A percentile compares a stretch with the other conserved stretches of the same genome.
Conservation (phyloP, 2,329 filamentous ascomycete species). For the Onygena corvina region DNA sequence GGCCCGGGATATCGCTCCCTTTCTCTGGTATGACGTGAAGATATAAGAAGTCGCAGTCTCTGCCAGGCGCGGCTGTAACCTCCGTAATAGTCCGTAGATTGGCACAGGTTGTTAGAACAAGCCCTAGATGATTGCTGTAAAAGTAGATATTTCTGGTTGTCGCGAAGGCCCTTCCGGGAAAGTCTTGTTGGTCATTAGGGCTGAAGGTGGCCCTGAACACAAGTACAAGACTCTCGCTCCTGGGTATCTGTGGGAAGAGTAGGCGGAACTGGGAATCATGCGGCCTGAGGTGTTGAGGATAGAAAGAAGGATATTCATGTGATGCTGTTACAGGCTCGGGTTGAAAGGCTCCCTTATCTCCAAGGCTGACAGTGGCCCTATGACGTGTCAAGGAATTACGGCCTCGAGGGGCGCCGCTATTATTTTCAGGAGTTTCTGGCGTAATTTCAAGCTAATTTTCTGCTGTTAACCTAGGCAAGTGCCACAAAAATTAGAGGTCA, state of each 20-base stretch:
- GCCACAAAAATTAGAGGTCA: neutral
- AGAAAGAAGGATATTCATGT: constrained; percentile 56
- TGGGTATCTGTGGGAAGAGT: constrained; percentile 68
- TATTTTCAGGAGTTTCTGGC: neutral
- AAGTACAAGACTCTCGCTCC: constrained; percentile 70
- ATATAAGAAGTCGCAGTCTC: constrained; percentile 86
- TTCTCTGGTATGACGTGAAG: constrained; percentile 60
- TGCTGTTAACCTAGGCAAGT: neutral
- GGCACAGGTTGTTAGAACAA: constrained; percentile 72
- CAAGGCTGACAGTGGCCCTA: constrained; percentile 46
- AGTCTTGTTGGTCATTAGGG: constrained; percentile 60
- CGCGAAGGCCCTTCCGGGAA: constrained; percentile 76
- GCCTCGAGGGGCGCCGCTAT: constrained; percentile 17
- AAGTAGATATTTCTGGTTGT: constrained; percentile 85
- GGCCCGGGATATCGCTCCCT: constrained; percentile 51
- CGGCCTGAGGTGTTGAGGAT: constrained; percentile 67
- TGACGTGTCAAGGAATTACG: constrained; percentile 30
- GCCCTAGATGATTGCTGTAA: constrained; percentile 85
- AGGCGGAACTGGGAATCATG: constrained; percentile 91
- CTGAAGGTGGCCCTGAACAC: constrained; percentile 92
- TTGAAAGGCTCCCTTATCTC: constrained; percentile 28
- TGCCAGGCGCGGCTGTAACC: constrained; percentile 77
- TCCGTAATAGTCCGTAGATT: constrained; percentile 67
- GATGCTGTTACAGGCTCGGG: constrained; percentile 23
- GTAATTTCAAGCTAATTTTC: constrained; percentile 10